Conservation (phyloP, 2,329 filamentous ascomycete genomes). For the Cordyceps farinosa region DNA sequence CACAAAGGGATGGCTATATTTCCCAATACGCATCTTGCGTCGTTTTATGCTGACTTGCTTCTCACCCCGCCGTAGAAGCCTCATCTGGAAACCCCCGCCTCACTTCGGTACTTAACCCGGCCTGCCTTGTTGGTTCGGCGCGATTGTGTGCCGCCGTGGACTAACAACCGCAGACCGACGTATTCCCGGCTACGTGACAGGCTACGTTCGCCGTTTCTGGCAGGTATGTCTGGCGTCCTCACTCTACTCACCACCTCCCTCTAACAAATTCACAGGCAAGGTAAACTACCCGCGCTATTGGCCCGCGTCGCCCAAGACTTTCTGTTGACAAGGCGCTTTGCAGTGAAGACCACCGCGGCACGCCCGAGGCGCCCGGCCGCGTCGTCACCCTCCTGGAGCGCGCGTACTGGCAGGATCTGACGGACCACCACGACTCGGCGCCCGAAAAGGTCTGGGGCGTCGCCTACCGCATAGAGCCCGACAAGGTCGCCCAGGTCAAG, state of each 20-base stretch:
- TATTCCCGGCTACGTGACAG: slow-evolving; percentile 84
- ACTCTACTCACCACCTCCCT: slow-evolving; percentile 17
- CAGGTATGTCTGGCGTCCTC: slow-evolving; percentile 61
- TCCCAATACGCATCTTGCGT: neutral
- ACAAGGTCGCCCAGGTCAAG: slow-evolving; percentile 74
- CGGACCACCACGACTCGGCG: slow-evolving; percentile 60
- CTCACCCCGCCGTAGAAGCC: slow-evolving; percentile 51
- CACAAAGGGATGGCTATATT: neutral
- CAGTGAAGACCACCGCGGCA: slow-evolving; percentile 93
- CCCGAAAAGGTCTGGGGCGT: slow-evolving; percentile 80
- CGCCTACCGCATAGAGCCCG: slow-evolving; percentile 76
- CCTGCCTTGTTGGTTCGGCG: neutral
- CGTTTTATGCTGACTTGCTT: slow-evolving; percentile 16
- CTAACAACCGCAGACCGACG: slow-evolving; percentile 60
- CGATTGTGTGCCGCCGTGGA: slow-evolving; percentile 9
- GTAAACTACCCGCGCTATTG: slow-evolving; percentile 23
- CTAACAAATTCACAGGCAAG: slow-evolving; percentile 29
- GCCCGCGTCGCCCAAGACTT: neutral
- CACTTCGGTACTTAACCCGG: slow-evolving; percentile 68
- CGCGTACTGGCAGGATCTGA: slow-evolving; percentile 75
- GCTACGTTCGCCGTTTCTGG: slow-evolving; percentile 96
- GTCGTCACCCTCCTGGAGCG: slow-evolving; percentile 90
- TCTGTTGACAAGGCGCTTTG: neutral
- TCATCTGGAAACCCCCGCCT: slow-evolving; percentile 98
- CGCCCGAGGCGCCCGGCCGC: slow-evolving; percentile 78